Percentiles rank a stretch among this genome's conserved stretches.
These are phyloP conservation scores for Raddia distichophylla DNA, from an alignment of 176 grass and related monocot genomes.

Conservation along the genomic window DNA sequence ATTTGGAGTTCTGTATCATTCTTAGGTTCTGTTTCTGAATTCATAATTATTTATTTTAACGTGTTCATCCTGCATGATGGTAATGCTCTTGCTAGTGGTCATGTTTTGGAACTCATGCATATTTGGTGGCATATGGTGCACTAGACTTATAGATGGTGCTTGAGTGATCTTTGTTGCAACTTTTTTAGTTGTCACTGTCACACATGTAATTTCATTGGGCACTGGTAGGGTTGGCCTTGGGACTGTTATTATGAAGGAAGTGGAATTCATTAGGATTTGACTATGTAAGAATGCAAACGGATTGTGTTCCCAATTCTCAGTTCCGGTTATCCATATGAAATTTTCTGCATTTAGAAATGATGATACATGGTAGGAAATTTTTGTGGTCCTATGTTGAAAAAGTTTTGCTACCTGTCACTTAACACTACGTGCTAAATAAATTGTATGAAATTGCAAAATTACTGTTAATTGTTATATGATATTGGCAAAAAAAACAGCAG, in stretches of 20 bases:
- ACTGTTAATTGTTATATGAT: neutral
- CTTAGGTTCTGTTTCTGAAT: neutral
- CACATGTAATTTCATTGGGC: neutral
- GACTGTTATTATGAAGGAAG: neutral
- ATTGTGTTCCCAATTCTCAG: neutral
- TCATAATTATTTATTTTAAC: neutral
- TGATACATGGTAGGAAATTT: neutral
- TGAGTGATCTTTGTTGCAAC: neutral
- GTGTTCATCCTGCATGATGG: neutral
- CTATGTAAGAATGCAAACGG: neutral
- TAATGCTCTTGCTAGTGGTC: neutral
- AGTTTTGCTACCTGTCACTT: neutral
- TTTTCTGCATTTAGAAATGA: conserved; percentile 19
- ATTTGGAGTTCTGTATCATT: conserved; percentile 10
- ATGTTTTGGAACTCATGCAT: neutral
- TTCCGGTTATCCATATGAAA: neutral
- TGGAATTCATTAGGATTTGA: conserved; percentile 13
- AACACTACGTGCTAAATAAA: neutral
- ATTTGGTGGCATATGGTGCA: neutral
- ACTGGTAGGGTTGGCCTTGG: neutral
- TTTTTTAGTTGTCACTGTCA: conserved; percentile 1
- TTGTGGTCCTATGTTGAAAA: neutral
- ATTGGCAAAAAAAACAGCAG: neutral
- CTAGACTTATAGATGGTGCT: neutral
- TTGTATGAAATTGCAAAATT: neutral